Evolutionary conservation across 1,139 yeast species (phyloP), one percentile per base, ranked within the genome.

Genomic region (Candida frijolesensis): DNA sequence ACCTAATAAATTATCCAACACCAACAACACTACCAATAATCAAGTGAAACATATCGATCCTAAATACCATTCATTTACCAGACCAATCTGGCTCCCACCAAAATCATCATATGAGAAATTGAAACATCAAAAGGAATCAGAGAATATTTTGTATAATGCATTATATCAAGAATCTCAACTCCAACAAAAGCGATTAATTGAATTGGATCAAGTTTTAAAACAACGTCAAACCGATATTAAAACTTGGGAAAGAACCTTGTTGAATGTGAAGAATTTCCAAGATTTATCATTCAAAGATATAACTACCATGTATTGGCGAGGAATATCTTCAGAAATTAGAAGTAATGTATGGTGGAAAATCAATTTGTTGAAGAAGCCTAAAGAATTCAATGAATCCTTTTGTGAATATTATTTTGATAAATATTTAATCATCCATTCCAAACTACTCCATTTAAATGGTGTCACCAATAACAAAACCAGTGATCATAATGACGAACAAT

Each of bases 1-100:
- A 37, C 46, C 46, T 35, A 46, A 19, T 22, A 35, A 8, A 15
- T 14, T 42, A 3, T 4, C 27, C 11, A n/a, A 9, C 3, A 16
- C 9, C 22, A 18, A 12, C 11, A n/a, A n/a, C n/a, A n/a, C n/a
- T n/a, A n/a, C n/a, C n/a, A 38, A 7, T 34, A 15, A 10, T 33
- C 22, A 19, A 19, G 22, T 19, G 22, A 16, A 16, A 11, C 12
- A 12, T 14, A 16, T 40, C 11, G 49, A 48, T 66, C 15, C 50
- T 63, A 33, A 70, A 35, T 69, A 71, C 51, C 53, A 76, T 32
- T 65, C 84, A 0, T 70, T 74, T 33, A 85, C 91, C 0, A 71
- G 94, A 46, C 92, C 89, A 14, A 67, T 78, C 0, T 81, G 84
- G 72, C 66, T 87, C 40, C 92, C 94, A 1, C 90, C 91, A 30